Evolutionary conservation across 2,329 filamentous ascomycete species (phyloP).

Genomic region (Botryotinia globosa): DNA sequence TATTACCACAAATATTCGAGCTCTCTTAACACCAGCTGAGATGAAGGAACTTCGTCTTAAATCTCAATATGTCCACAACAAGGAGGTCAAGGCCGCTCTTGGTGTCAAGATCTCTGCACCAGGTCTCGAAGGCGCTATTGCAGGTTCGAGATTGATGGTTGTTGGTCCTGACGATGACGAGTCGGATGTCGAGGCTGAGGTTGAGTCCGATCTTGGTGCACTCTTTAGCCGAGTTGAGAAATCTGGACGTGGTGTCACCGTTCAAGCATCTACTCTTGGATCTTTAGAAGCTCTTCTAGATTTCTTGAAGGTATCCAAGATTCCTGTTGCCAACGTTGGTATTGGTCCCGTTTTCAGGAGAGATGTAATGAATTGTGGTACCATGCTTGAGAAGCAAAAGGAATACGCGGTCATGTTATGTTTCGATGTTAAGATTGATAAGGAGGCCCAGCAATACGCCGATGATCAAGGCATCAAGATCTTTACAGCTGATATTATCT

Average conservation of each 20-base stretch:
- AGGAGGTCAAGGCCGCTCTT: slow-evolving; percentile 96
- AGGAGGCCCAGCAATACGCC: slow-evolving; percentile 86
- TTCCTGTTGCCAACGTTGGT: slow-evolving; percentile 93
- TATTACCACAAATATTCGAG: slow-evolving; percentile 92
- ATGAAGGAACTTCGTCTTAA: slow-evolving; percentile 94
- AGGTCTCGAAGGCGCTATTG: slow-evolving; percentile 92
- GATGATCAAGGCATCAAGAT: slow-evolving; percentile 95
- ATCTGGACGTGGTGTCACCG: slow-evolving; percentile 89
- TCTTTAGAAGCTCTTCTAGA: slow-evolving; percentile 94
- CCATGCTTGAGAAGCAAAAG: slow-evolving; percentile 93
- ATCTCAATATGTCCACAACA: slow-evolving; percentile 96
- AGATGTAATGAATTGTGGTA: slow-evolving; percentile 91
- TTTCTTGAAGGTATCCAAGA: slow-evolving; percentile 94
- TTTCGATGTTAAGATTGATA: slow-evolving; percentile 99
- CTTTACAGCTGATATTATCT: slow-evolving; percentile 98
- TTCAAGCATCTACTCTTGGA: slow-evolving; percentile 95
- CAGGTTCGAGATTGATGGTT: slow-evolving; percentile 89
- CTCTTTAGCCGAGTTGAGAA: slow-evolving; percentile 90
- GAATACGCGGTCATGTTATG: slow-evolving; percentile 99
- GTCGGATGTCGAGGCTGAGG: slow-evolving; percentile 93
- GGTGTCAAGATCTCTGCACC: slow-evolving; percentile 99
- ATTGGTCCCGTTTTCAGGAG: slow-evolving; percentile 98
- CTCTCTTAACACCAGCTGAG: slow-evolving; percentile 86
- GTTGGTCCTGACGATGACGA: slow-evolving; percentile 95
- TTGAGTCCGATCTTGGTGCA: slow-evolving; percentile 90